These are phyloP conservation scores for Coemansia sp. DNA, from an alignment of 192 early-diverging fungal species.

Conservation along the genomic window DNA sequence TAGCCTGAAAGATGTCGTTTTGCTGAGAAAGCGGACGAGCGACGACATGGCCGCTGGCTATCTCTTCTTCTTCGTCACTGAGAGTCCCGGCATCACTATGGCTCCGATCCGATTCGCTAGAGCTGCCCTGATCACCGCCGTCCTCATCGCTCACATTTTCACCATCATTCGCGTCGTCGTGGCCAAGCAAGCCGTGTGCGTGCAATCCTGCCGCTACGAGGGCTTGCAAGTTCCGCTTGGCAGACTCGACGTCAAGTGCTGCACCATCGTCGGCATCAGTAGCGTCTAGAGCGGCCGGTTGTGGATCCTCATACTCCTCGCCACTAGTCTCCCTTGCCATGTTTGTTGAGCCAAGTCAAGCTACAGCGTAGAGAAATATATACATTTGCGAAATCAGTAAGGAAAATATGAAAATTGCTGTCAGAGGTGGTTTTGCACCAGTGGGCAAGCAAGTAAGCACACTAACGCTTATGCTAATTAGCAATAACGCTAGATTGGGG, in stretches of 20 bases:
- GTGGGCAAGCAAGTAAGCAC: too few species aligned
- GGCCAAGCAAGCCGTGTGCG: constrained; percentile 38
- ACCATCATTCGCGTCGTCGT: constrained; percentile 18
- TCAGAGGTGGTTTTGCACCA: too few species aligned
- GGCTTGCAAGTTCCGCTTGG: constrained; percentile 51
- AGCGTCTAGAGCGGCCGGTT: neutral
- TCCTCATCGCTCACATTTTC: constrained; percentile 18
- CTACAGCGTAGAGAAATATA: neutral
- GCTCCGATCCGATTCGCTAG: constrained; percentile 15
- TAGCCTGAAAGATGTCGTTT: neutral
- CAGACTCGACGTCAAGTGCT: constrained; percentile 43
- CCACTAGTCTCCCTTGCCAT: neutral
- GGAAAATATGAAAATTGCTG: too few species aligned
- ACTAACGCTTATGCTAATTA: too few species aligned
- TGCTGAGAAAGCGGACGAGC: neutral
- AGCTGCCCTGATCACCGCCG: constrained; percentile 1
- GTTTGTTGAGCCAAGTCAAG: neutral
- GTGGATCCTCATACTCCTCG: neutral
- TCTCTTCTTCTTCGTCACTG: constrained; percentile 13
- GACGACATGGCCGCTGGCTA: constrained; percentile 7
- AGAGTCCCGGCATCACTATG: constrained; percentile 4
- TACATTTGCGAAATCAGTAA: neutral
- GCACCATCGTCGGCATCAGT: neutral
- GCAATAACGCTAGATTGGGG: too few species aligned
- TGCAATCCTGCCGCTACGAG: constrained; percentile 49